Evolutionary conservation across 2,329 filamentous ascomycete genomes (phyloP).

Genomic region (Fusarium zealandicum): DNA sequence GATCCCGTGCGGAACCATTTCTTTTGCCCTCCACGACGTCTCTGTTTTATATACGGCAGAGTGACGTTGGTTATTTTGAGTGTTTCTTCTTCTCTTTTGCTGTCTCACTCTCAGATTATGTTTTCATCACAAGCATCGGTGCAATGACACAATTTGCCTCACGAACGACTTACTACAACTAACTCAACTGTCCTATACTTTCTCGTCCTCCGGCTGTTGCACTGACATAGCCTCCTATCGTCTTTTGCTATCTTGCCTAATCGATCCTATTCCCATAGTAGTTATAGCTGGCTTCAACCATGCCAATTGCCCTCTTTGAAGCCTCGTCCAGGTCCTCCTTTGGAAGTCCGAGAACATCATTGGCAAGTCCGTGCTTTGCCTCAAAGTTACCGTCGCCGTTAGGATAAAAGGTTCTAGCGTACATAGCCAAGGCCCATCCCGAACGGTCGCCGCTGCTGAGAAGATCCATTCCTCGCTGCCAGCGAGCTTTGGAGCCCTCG

Average conservation of each 20-base stretch:
- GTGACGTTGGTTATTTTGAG: no score
- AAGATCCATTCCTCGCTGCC: constrained; percentile 53
- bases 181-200: no score
- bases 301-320: constrained; percentile 57
- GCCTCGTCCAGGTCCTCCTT: constrained; percentile 65
- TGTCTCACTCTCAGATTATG: no score
- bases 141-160: no score
- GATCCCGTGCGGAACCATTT: constrained; percentile 36
- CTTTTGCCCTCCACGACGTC: constrained; percentile 1
- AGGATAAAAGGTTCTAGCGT: constrained; percentile 61
- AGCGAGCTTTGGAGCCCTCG: constrained; percentile 57
- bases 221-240: background rate
- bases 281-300: constrained; percentile 42
- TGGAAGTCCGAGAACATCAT: constrained; percentile 63
- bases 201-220: no score
- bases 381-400: constrained; percentile 51
- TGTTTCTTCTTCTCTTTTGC: no score
- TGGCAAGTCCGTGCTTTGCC: constrained; percentile 49
- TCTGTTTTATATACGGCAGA: no score
- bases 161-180: no score
- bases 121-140: no score
- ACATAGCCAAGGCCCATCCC: constrained; percentile 61
- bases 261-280: constrained; percentile 28
- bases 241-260: background rate
- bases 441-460: constrained; percentile 50